Percentiles rank a stretch among this genome's conserved stretches.
phyloP scores from a whole-genome alignment of 495 filamentous ascomycete genomes.

The Tetracladium setigerum region DNA sequence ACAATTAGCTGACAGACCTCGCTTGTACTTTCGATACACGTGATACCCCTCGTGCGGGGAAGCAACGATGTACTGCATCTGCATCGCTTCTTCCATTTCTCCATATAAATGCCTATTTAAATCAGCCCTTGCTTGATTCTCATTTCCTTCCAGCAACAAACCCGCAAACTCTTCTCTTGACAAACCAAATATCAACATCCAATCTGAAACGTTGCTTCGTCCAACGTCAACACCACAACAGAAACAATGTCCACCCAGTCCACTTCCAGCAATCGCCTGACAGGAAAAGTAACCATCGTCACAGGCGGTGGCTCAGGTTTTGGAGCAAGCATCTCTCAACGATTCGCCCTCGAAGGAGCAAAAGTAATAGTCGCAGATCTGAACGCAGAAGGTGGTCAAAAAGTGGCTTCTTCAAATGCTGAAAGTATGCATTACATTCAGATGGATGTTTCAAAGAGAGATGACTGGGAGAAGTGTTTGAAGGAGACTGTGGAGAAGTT shows the following conservation, averaged over 20 bases:
- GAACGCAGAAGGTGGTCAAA: conserved; percentile 42
- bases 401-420: conserved; percentile 29
- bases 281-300: conserved; percentile 45
- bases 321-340: conserved; percentile 47
- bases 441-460: conserved; percentile 42
- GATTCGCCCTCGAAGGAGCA: conserved; percentile 50
- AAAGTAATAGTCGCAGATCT: conserved; percentile 53
- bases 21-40: too few species aligned
- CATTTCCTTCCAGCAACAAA: neutral
- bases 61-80: too few species aligned
- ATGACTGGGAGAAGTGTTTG: conserved; percentile 42
- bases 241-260: conserved; percentile 4
- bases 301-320: conserved; percentile 50
- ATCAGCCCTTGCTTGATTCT: neutral
- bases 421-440: conserved; percentile 34
- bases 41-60: too few species aligned
- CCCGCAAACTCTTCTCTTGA: too few species aligned
- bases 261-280: conserved; percentile 24
- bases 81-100: too few species aligned
- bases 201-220: neutral
- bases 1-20: too few species aligned
- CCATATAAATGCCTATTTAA: too few species aligned
- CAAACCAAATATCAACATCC: neutral
- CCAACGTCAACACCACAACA: neutral
- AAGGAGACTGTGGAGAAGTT: conserved; percentile 38